phyloP scores from a whole-genome alignment of 257 asterid species.

The Fraxinus excelsior region DNA sequence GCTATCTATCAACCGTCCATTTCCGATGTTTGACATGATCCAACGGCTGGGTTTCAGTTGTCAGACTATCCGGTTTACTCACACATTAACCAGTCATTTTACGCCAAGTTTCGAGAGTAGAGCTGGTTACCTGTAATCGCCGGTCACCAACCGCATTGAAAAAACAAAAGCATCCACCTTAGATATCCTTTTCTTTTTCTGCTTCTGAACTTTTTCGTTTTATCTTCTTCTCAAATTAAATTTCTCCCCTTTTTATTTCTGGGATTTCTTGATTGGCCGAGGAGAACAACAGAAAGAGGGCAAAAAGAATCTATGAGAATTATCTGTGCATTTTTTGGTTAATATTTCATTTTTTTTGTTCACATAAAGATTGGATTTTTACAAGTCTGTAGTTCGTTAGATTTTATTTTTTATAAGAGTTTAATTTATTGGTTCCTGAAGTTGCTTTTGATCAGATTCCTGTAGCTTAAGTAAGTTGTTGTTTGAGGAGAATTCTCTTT shows the following conservation, averaged over 20 bases:
- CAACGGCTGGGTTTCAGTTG: slow-evolving; percentile 40
- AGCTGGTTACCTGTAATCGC: slow-evolving; percentile 36
- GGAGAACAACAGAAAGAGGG: not conserved
- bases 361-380: slow-evolving; percentile 26
- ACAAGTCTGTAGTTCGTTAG: slow-evolving; percentile 8
- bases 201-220: not conserved
- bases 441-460: slow-evolving; percentile 19
- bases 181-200: slow-evolving; percentile 1
- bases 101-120: slow-evolving; percentile 33
- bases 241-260: not conserved
- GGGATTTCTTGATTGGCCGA: slow-evolving; percentile 12
- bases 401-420: not conserved
- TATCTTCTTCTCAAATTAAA: not conserved
- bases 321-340: slow-evolving; percentile 6
- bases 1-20: slow-evolving; percentile 29
- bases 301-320: slow-evolving; percentile 16
- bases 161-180: slow-evolving; percentile 22
- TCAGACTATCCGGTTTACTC: slow-evolving; percentile 24
- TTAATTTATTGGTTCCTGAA: slow-evolving; percentile 20
- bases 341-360: slow-evolving; percentile 14
- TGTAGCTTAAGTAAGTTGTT: slow-evolving; percentile 7
- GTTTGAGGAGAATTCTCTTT: slow-evolving; percentile 12
- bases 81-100: not conserved
- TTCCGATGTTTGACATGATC: slow-evolving; percentile 18
- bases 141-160: slow-evolving; percentile 42